phyloP scores from a whole-genome alignment of 2,329 filamentous ascomycete species.

The Plenodomus lindquistii region DNA sequence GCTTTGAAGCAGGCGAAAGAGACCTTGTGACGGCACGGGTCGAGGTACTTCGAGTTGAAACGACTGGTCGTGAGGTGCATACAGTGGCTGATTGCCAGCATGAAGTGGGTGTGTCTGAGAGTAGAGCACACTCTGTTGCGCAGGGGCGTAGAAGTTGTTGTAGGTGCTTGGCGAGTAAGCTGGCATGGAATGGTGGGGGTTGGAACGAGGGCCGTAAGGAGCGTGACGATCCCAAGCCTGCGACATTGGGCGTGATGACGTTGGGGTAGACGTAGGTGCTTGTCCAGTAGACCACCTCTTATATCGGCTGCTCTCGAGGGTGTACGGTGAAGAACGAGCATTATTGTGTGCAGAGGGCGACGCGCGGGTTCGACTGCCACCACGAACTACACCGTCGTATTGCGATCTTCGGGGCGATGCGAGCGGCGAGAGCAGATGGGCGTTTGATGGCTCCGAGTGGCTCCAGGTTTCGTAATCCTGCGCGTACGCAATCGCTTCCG shows the following conservation, averaged over 20 bases:
- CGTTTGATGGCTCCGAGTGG: constrained; percentile 69
- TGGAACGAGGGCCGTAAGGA: constrained; percentile 62
- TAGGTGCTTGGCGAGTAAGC: constrained; percentile 40
- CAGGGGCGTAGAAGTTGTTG: constrained; percentile 31
- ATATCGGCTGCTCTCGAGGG: constrained; percentile 65
- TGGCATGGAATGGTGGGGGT: constrained; percentile 48
- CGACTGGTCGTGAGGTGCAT: constrained; percentile 57
- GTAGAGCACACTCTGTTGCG: constrained; percentile 43
- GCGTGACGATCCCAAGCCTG: constrained; percentile 64
- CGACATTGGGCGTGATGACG: constrained; percentile 58
- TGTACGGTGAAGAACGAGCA: constrained; percentile 72
- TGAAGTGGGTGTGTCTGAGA: constrained; percentile 58
- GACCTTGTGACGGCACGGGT: constrained; percentile 66
- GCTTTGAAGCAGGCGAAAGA: constrained; percentile 75
- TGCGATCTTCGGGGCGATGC: constrained; percentile 70
- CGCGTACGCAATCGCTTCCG: constrained; percentile 67
- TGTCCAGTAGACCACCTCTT: constrained; percentile 78
- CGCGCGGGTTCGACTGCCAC: constrained; percentile 68
- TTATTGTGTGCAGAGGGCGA: constrained; percentile 72
- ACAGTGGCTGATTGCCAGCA: constrained; percentile 49
- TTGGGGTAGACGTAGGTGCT: constrained; percentile 62
- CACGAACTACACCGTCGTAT: constrained; percentile 50
- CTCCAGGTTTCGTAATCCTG: constrained; percentile 66
- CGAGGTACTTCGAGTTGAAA: constrained; percentile 62
- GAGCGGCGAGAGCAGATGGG: constrained; percentile 69